Evolutionary conservation across 1,139 yeast species (phyloP), one percentile per base, ranked within the genome.

Genomic region (Sugiyamaella japonica): DNA sequence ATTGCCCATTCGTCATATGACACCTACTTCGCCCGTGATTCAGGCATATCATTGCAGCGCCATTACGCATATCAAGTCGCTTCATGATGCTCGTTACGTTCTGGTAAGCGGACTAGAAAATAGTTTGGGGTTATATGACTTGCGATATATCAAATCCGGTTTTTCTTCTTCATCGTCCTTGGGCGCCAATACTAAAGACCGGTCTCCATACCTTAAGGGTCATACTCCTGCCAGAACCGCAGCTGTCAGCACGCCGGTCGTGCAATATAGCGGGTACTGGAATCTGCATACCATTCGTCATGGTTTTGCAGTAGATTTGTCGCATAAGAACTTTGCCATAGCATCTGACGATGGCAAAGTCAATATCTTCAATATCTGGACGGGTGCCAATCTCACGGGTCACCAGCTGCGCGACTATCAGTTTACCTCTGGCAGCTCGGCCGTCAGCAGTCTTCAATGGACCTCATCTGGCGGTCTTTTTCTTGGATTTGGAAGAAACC

Each of bases 41-140:
- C 42, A 46, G 13, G 42, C 23, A 6, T 34, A 23, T 6, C 55
- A 50, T 42, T 20, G 47, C 16, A 46, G 47, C 17, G 43, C 48
- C 23, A 40, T 52, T 6, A 52, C 51, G 7, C 51, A 48, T 41
- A 20, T 47, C 15, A 48, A 51, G 28, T 43, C 50, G 9, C 39
- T 49, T 25, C 53, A 52, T 8, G 50, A 50, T 43, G 56, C 47
- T 20, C 36, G 48, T 20, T 61, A 59, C 47, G 44, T 63, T 31
- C 44, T 63, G n/a, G 58, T 59, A 31, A 56, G 61, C 47, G 66
- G 66, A 2, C 55, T 63, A 5, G 59, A 56, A 25, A 60, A 61
- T 48, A 47, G 57, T 36, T 53, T 63, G 37, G 60, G 58, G 2
- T 48, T 62, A 17, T 63, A 63, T 50, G 66, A 63, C 45, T 32